Percentiles rank a stretch among this genome's conserved stretches.
phyloP scores from a whole-genome alignment of 371 early-diverging fungal genomes.

The Lichtheimia ramosa region DNA sequence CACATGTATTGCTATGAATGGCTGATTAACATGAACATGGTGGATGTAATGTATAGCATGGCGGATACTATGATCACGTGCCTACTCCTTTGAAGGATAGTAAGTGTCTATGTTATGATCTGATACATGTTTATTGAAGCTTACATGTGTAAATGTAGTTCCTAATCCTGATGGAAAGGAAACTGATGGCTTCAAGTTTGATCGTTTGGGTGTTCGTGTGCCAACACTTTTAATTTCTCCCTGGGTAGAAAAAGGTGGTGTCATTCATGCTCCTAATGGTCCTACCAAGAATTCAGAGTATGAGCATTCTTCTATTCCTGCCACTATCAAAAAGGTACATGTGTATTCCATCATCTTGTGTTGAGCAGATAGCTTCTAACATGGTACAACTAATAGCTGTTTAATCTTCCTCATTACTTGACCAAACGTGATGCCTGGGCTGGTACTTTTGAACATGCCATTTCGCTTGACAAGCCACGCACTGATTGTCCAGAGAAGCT shows the following conservation, averaged over 20 bases:
- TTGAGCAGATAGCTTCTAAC: not conserved
- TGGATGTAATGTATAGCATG: not conserved
- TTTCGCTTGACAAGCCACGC: constrained; percentile 20
- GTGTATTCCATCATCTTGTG: too few relatives aligned
- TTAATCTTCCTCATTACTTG: constrained; percentile 27
- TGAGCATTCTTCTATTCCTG: constrained; percentile 48
- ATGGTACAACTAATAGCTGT: constrained; percentile 11
- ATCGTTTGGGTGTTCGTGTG: constrained; percentile 48
- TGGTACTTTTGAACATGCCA: constrained; percentile 23
- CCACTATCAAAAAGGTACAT: constrained; percentile 36
- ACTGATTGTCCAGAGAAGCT: constrained; percentile 20
- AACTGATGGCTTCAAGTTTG: constrained; percentile 24
- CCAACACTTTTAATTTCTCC: constrained; percentile 51
- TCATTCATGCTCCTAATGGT: constrained; percentile 23
- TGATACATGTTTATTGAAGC: not conserved
- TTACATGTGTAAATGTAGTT: not conserved
- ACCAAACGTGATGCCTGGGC: constrained; percentile 30
- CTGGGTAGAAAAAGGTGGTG: constrained; percentile 38
- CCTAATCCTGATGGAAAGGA: constrained; percentile 34
- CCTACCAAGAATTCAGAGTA: constrained; percentile 26
- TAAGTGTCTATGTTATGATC: not conserved
- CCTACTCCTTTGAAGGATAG: constrained; percentile 22
- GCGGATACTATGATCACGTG: constrained; percentile 29
- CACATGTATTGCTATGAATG: not conserved
- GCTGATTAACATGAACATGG: not conserved